These are phyloP conservation scores for Pseudogymnoascus sp. DNA, from an alignment of 2,329 filamentous ascomycete species.

Conservation along the genomic window DNA sequence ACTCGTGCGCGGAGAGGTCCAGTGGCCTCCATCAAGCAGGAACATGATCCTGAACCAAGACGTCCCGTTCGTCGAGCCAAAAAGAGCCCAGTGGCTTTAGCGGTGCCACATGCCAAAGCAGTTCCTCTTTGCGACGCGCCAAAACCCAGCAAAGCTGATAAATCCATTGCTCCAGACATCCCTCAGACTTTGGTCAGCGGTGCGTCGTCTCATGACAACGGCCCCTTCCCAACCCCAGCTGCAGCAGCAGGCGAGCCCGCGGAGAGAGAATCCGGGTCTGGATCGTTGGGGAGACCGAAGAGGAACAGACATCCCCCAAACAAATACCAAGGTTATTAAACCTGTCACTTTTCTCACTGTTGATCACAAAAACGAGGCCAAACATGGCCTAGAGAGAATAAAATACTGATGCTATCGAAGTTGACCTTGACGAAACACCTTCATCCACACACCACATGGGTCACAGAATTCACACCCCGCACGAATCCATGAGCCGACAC, in stretches of 20 bases:
- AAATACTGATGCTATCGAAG: not conserved
- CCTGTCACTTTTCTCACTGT: not conserved
- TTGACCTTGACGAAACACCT: not conserved
- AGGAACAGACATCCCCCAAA: conserved; percentile 5
- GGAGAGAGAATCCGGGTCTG: not conserved
- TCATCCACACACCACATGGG: not conserved
- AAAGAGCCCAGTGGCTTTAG: not conserved
- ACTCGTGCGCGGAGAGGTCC: not conserved
- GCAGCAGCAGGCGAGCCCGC: not conserved
- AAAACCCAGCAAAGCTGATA: conserved; percentile 2
- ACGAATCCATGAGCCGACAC: not conserved
- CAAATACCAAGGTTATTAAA: conserved; percentile 9
- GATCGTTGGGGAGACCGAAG: not conserved
- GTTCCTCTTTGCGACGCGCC: not conserved
- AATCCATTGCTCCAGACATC: conserved; percentile 1
- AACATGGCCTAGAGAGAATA: not conserved
- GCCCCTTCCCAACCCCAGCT: not conserved
- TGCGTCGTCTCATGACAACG: not conserved
- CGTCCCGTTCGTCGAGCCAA: not conserved
- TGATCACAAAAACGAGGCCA: not conserved
- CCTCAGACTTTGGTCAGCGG: conserved; percentile 4
- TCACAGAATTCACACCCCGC: not conserved
- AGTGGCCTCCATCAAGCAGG: not conserved
- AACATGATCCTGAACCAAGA: not conserved
- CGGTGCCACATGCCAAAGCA: conserved; percentile 1